A percentile compares a stretch with the other conserved stretches of the same genome.
These are phyloP conservation scores for Trichoderma sp. DNA, from an alignment of 2,329 filamentous ascomycete species.

Conservation along the genomic window DNA sequence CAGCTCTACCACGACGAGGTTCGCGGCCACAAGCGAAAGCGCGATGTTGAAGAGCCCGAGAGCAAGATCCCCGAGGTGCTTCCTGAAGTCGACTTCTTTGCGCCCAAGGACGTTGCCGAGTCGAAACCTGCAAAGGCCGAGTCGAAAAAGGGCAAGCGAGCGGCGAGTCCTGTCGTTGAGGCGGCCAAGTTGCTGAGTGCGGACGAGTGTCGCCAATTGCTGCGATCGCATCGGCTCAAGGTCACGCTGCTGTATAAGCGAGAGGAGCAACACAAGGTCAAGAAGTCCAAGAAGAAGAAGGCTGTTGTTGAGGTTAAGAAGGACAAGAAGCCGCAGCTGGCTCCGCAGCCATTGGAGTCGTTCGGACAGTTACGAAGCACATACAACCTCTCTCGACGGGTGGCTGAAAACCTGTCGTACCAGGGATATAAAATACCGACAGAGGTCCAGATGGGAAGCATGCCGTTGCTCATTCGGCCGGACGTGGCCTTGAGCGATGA, in stretches of 20 bases:
- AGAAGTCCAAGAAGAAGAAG: conserved; percentile 55
- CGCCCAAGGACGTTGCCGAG: conserved; percentile 41
- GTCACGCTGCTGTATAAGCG: conserved; percentile 67
- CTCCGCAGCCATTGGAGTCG: conserved; percentile 73
- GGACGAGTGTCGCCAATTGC: conserved; percentile 68
- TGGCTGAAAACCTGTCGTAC: conserved; percentile 75
- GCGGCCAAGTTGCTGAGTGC: conserved; percentile 51
- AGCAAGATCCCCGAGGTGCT: conserved; percentile 33
- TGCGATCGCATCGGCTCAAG: conserved; percentile 81
- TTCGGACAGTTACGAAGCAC: conserved; percentile 69
- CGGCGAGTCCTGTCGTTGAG: conserved; percentile 28
- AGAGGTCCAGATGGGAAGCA: conserved; percentile 83
- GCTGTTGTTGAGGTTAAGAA: conserved; percentile 46
- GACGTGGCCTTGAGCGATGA: conserved; percentile 46
- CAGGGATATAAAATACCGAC: conserved; percentile 88
- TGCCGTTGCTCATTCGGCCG: conserved; percentile 72
- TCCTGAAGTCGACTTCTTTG: conserved; percentile 59
- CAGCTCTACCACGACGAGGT: conserved; percentile 65
- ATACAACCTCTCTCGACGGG: conserved; percentile 69
- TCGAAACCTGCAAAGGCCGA: conserved; percentile 30
- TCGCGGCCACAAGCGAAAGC: conserved; percentile 55
- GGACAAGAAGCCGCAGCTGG: conserved; percentile 61
- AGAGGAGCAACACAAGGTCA: conserved; percentile 43
- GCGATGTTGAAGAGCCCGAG: conserved; percentile 39
- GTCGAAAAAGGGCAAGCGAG: conserved; percentile 26